Conservation (phyloP, 148 eudicot species). For the Suaeda aralocaspica region DNA sequence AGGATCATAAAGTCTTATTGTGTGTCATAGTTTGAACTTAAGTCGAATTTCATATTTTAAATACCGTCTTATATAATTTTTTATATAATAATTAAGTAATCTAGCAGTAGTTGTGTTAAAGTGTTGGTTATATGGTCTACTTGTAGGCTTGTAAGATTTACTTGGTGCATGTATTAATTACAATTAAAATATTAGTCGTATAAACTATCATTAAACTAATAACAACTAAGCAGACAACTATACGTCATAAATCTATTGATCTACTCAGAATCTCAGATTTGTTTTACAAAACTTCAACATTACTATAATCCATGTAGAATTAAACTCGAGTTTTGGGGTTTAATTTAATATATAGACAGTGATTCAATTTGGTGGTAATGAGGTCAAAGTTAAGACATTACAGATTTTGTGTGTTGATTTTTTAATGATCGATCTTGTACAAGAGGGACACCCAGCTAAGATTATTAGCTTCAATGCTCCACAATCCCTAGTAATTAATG, state of each 20-base stretch:
- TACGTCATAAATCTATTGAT: background rate
- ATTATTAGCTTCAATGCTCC: background rate
- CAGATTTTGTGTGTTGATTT: background rate
- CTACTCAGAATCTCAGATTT: background rate
- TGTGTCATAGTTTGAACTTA: too few species aligned
- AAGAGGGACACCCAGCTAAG: background rate
- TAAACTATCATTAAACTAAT: background rate
- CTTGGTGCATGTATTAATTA: background rate
- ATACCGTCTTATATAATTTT: too few species aligned
- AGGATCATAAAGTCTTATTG: too few species aligned
- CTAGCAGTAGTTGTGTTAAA: too few species aligned
- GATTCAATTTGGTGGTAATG: conserved; percentile 2
- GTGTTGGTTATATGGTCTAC: too few species aligned
- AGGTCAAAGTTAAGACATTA: conserved; percentile 15
- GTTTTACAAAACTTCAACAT: background rate
- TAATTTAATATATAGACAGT: background rate
- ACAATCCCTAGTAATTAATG: background rate
- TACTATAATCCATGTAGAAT: background rate
- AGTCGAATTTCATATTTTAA: too few species aligned
- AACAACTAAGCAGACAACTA: background rate
- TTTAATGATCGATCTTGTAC: too few species aligned
- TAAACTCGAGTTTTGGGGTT: background rate
- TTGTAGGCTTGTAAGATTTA: too few species aligned
- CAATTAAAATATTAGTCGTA: too few species aligned
- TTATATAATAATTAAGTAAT: too few species aligned